Conservation (phyloP, 179 eudicot species). For the Pouteria campechiana region DNA sequence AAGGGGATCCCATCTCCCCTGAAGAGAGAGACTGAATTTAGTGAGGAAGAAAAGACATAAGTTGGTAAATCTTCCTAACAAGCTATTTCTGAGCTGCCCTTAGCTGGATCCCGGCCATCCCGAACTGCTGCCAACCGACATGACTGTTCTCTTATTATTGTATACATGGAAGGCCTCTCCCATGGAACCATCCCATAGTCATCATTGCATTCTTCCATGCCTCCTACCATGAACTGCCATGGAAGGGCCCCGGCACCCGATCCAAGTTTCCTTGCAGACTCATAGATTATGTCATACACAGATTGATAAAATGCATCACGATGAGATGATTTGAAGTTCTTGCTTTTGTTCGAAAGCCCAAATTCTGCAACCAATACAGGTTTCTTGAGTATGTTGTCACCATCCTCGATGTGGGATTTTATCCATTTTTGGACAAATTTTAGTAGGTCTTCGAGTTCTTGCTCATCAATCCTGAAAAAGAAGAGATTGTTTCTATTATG, state of each 20-base stretch:
- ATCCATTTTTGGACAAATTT: constrained; percentile 32
- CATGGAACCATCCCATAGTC: constrained; percentile 33
- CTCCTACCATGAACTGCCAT: constrained; percentile 50
- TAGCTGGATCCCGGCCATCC: too few species aligned
- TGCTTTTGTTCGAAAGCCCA: constrained; percentile 22
- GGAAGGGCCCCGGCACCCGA: constrained; percentile 50
- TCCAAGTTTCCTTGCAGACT: constrained; percentile 33
- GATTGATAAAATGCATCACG: constrained; percentile 20
- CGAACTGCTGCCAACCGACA: too few species aligned
- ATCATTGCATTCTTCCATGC: constrained; percentile 40
- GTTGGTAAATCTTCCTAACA: too few species aligned
- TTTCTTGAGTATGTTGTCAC: constrained; percentile 33
- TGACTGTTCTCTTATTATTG: constrained; percentile 38
- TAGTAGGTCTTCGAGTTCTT: constrained; percentile 22
- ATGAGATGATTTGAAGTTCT: constrained; percentile 11
- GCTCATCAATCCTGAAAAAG: constrained; percentile 30
- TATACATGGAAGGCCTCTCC: constrained; percentile 29
- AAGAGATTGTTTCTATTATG: too few species aligned
- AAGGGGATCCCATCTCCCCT: too few species aligned
- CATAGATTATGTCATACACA: constrained; percentile 24
- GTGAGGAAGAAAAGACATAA: too few species aligned
- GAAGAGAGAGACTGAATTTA: too few species aligned
- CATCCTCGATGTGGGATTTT: constrained; percentile 36
- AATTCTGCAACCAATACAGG: constrained; percentile 56
- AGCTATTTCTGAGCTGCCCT: too few species aligned